Percentiles rank a stretch among this genome's conserved stretches.
These are phyloP conservation scores for Cornus kousa DNA, from an alignment of 148 eudicot species.

Conservation along the genomic window DNA sequence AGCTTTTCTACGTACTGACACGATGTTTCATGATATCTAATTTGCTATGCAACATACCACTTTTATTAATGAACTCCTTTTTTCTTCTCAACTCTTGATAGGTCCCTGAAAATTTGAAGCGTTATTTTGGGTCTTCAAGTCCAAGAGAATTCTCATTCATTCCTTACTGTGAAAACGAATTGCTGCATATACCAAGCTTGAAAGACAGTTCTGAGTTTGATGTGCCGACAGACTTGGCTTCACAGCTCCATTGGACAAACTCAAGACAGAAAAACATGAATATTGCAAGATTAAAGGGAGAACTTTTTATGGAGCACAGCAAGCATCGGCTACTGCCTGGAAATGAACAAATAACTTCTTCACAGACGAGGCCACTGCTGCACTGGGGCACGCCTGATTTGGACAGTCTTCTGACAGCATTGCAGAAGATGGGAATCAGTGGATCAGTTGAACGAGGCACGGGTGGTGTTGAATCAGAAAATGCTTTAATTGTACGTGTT, in stretches of 20 bases:
- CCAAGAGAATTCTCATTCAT: constrained; percentile 28
- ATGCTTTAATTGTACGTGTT: constrained; percentile 29
- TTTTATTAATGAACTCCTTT: not conserved
- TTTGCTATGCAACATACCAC: not conserved
- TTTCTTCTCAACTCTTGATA: constrained; percentile 22
- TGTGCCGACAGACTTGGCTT: constrained; percentile 56
- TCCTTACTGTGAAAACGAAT: constrained; percentile 45
- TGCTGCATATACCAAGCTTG: constrained; percentile 42
- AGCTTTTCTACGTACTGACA: not conserved
- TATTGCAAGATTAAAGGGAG: constrained; percentile 62
- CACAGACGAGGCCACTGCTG: constrained; percentile 24
- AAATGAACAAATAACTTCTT: constrained; percentile 21
- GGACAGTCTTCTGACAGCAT: constrained; percentile 30
- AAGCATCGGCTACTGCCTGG: constrained; percentile 36
- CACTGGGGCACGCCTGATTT: constrained; percentile 42
- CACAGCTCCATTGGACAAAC: constrained; percentile 40
- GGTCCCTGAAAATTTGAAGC: constrained; percentile 62
- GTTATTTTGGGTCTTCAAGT: constrained; percentile 18
- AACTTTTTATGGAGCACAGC: constrained; percentile 54
- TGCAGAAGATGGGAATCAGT: constrained; percentile 58
- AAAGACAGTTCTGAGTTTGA: constrained; percentile 40
- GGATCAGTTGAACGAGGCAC: constrained; percentile 34
- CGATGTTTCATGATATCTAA: not conserved
- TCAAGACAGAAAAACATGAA: constrained; percentile 34
- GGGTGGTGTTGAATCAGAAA: constrained; percentile 25